Evolutionary conservation across 1,284 basidiomycete species (phyloP), one percentile per base, ranked within the genome.

Genomic region (Phaffia rhodozyma): DNA sequence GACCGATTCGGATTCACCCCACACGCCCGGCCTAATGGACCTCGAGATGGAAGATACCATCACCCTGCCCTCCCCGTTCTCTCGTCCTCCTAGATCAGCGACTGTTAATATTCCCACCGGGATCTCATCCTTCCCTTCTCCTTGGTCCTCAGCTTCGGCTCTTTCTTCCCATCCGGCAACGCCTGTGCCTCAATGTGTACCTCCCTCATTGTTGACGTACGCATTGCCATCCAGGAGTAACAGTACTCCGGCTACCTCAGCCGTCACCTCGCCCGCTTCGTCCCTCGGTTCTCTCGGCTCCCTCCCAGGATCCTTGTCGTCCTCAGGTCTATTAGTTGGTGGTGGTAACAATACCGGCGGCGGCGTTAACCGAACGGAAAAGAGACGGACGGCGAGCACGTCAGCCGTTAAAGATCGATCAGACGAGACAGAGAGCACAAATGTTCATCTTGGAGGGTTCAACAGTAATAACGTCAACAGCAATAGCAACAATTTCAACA

Each of bases 11-110:
- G 75, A 76, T 53, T 74, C 71, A 0, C 76, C 76, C 0, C 71
- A 71, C 0, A 73, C 75, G 2, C 76, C 76, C 1, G 76, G 75
- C 3, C 75, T 77, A 74, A 76, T 76, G 75, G 76, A 77, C 65
- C 74, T 77, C 62, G 75, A 76, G 65, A 76, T 75, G 73, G 75
- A 76, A 62, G 76, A 76, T 69, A 64, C 69, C 11, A 53, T 32
- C 25, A 30, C 59, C n/a, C 60, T 66, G 29, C 55, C 61, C 30
- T 57, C 61, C 30, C 55, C 63, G 25, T 54, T 62, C 48, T 50
- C 67, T 55, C 23, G 32, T 60, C 23, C 49, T 62, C 55, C 2
- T 55, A 48, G 32, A 55, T 55, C 60, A 58, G 57, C 57, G 54
- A 63, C 58, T 64, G 58, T 32, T 34, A 55, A 27, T 4, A 30